phyloP scores from a whole-genome alignment of 2,329 filamentous ascomycete species.

The Microsporum audouinii region DNA sequence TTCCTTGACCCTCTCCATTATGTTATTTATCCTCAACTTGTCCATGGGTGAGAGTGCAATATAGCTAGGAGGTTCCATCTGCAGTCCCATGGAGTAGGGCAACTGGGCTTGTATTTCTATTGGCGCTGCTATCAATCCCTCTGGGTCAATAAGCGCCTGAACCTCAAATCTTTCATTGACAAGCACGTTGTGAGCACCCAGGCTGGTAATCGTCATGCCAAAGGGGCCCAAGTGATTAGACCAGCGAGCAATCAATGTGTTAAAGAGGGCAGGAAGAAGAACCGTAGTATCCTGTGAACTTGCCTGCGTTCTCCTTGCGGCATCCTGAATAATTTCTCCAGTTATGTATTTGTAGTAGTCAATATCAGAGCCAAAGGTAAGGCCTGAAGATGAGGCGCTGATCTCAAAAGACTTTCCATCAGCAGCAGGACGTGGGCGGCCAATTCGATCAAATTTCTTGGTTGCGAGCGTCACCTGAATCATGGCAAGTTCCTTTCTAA shows the following conservation, averaged over 20 bases:
- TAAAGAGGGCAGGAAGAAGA: conserved; percentile 8
- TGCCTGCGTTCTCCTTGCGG: background rate
- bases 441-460: conserved; percentile 7
- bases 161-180: conserved; percentile 14
- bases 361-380: no score
- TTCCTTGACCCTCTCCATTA: background rate
- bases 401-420: background rate
- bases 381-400: background rate
- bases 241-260: background rate
- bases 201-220: conserved; percentile 10
- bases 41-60: background rate
- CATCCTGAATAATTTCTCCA: background rate
- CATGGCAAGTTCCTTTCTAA: conserved; percentile 6
- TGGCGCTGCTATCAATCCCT: conserved; percentile 12
- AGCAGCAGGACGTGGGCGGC: background rate
- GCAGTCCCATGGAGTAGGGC: background rate
- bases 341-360: no score
- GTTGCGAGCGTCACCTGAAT: conserved; percentile 8
- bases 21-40: background rate
- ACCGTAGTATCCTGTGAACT: background rate
- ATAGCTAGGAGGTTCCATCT: background rate
- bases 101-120: conserved; percentile 1
- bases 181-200: conserved; percentile 14
- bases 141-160: conserved; percentile 13
- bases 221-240: conserved; percentile 7